Evolutionary conservation across 2,329 filamentous ascomycete genomes (phyloP), one percentile per base, ranked within the genome.

Genomic region (Tolypocladium sp.): DNA sequence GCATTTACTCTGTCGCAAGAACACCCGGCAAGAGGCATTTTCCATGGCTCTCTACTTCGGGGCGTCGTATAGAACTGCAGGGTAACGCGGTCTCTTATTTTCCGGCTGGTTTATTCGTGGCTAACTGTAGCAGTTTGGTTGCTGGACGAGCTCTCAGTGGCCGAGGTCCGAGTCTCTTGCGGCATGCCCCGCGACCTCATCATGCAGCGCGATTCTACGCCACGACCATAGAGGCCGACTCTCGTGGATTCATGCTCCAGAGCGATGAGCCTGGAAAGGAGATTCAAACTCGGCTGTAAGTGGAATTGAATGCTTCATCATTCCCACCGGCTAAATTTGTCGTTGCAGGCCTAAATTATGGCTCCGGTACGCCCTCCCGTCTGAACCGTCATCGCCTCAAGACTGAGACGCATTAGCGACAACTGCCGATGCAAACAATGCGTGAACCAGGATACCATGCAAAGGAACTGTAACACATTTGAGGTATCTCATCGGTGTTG

Each of bases 341-440:
- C 8, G n/a, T 42, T 17, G 22, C 20, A 67, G 65, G 27, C 59
- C 63, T 4, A 59, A 62, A n/a, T 7, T 64, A 38, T 67, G 66
- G 65, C 59, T 67, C 38, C 63, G 66, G 65, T 67, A 59, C 44
- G 64, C 56, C 38, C 37, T 25, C 17, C 37, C 53, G 38, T 37
- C 51, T 49, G 57, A 30, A 30, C 4, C 20, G 20, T 53, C 10
- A 8, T n/a, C n/a, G 33, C 52, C 25, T 51, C 7, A 25, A 57
- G 27, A 59, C 49, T 46, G 9, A 38, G n/a, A 25, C 12, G 53
- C 35, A 56, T 5, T 27, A 76, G 76, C 27, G 76, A 78, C 58
- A 78, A 77, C 55, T 78, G 76, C 61, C 73, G 73, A n/a, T 78
- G 76, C 62, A 65, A 60, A 2, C 56, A 69, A 54, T 78, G 76